A percentile compares a stretch with the other conserved stretches of the same genome.
phyloP scores from a whole-genome alignment of 2,329 filamentous ascomycete genomes.

The Fusarium mexicanum region DNA sequence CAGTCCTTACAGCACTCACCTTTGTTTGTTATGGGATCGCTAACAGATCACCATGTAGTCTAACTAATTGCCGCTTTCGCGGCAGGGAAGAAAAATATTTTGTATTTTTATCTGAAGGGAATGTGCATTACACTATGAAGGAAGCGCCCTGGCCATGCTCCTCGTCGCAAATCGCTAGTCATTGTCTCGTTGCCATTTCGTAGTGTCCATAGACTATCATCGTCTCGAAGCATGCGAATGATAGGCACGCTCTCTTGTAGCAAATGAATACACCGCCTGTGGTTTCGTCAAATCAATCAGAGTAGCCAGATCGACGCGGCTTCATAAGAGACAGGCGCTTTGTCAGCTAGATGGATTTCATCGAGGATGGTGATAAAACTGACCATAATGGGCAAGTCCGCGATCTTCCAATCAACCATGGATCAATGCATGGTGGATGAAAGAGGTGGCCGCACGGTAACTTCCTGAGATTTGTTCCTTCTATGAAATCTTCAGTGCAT shows the following conservation, averaged over 20 bases:
- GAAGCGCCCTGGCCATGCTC: background rate
- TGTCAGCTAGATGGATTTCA: background rate
- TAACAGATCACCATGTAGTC: background rate
- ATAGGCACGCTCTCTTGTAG: background rate
- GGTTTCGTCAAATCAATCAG: background rate
- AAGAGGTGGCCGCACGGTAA: conserved; percentile 29
- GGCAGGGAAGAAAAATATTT: fast-evolving
- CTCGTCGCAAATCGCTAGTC: background rate
- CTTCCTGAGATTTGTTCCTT: background rate
- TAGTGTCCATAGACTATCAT: background rate
- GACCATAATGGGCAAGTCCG: conserved; percentile 34
- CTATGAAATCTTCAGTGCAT: conserved; percentile 19
- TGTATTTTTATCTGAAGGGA: fast-evolving
- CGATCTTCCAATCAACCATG: conserved; percentile 25
- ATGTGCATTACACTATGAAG: background rate
- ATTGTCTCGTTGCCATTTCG: too few species aligned
- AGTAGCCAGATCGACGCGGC: conserved; percentile 4
- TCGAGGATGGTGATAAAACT: fast-evolving
- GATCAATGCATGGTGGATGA: conserved; percentile 34
- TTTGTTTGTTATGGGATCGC: background rate
- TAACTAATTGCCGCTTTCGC: background rate
- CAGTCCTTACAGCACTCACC: background rate
- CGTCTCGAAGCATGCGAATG: background rate
- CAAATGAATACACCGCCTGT: background rate
- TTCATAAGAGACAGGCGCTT: background rate